Conservation (phyloP, 768 basidiomycete species). For the Pulveroboletus sp. region DNA sequence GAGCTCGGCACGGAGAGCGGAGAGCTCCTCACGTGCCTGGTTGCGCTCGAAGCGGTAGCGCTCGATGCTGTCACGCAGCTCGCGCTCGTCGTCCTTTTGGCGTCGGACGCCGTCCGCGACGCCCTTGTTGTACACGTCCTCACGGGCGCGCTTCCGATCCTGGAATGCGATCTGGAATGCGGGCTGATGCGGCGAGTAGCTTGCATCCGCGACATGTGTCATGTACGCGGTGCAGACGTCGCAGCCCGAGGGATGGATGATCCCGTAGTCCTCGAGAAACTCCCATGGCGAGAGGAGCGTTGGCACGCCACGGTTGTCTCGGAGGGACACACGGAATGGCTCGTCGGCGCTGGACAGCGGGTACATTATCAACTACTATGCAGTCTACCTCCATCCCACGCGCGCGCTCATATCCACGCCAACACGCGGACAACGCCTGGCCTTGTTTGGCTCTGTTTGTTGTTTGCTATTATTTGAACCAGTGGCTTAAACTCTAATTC, state of each 20-base stretch:
- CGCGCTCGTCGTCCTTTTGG: slow-evolving; percentile 38
- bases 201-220: slow-evolving; percentile 40
- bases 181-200: slow-evolving; percentile 34
- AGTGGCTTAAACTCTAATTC: slow-evolving; percentile 34
- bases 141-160: slow-evolving; percentile 37
- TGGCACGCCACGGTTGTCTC: slow-evolving; percentile 32
- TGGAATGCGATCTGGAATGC: slow-evolving; percentile 41
- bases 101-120: slow-evolving; percentile 39
- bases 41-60: slow-evolving; percentile 35
- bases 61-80: slow-evolving; percentile 33
- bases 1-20: slow-evolving; percentile 32
- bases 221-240: slow-evolving; percentile 37
- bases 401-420: slow-evolving; percentile 27
- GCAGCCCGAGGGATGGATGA: slow-evolving; percentile 40
- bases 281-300: slow-evolving; percentile 39
- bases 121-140: slow-evolving; percentile 39
- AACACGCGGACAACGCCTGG: slow-evolving; percentile 30
- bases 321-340: slow-evolving; percentile 24
- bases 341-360: slow-evolving; percentile 33
- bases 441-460: slow-evolving; percentile 29
- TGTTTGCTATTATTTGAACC: slow-evolving; percentile 17
- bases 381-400: background rate
- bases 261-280: slow-evolving; percentile 38
- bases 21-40: slow-evolving; percentile 32
- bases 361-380: slow-evolving; percentile 28